Evolutionary conservation across 768 basidiomycete genomes (phyloP).

Genomic region (Hygrophoropsis aurantiaca): DNA sequence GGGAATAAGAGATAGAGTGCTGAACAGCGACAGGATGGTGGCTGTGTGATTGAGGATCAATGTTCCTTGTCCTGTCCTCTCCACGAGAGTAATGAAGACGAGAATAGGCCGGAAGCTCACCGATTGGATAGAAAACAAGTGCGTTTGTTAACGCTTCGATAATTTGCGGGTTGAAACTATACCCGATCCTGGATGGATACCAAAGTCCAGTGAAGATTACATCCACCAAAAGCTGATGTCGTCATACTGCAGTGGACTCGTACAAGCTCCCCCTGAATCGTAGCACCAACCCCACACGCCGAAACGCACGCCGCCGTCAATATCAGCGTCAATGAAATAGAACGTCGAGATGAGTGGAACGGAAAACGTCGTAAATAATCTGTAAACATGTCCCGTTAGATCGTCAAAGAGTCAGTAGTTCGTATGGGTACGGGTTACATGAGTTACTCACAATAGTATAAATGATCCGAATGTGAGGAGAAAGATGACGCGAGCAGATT

Average conservation of each 20-base stretch:
- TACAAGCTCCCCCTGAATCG: conserved; percentile 7
- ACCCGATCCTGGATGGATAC: conserved; percentile 7
- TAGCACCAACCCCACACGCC: conserved; percentile 17
- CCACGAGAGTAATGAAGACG: not conserved
- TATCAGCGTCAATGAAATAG: conserved; percentile 10
- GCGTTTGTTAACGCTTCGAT: conserved; percentile 8
- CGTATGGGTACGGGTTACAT: not conserved
- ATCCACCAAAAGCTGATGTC: too few relatives aligned
- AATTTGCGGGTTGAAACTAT: conserved; percentile 12
- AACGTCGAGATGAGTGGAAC: conserved; percentile 9
- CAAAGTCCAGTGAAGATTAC: not conserved
- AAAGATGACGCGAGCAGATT: not conserved
- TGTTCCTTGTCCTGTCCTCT: not conserved
- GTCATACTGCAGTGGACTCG: not conserved
- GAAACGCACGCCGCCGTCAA: conserved; percentile 8
- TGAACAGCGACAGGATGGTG: not conserved
- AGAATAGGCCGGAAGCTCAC: conserved; percentile 2
- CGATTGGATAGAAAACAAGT: conserved; percentile 12
- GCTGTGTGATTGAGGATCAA: not conserved
- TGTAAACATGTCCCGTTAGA: not conserved
- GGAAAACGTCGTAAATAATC: conserved; percentile 9
- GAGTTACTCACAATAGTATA: not conserved
- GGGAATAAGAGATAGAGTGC: conserved; percentile 2
- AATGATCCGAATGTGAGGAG: conserved; percentile 3
- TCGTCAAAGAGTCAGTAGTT: not conserved